Evolutionary conservation across 1,284 basidiomycete genomes (phyloP).

Genomic region (Puccinia hordei): DNA sequence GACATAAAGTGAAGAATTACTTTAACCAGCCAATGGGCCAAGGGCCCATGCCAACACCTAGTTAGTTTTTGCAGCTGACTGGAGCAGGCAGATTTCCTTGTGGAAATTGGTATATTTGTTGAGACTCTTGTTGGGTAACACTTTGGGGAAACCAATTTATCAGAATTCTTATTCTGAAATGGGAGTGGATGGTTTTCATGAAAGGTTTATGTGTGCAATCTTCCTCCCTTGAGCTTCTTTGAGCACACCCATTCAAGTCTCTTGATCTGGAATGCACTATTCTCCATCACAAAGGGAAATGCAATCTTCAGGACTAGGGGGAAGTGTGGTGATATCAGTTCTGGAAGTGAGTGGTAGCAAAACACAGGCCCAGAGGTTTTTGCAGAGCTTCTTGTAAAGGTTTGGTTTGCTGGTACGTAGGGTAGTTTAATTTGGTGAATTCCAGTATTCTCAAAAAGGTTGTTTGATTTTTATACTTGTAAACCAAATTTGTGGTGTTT

Average conservation of each 20-base stretch:
- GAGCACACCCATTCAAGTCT: too few relatives aligned
- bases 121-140: background rate
- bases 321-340: background rate
- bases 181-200: too few relatives aligned
- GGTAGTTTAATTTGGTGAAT: too few relatives aligned
- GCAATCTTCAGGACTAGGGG: background rate
- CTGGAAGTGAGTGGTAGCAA: background rate
- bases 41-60: background rate
- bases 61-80: background rate
- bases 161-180: too few relatives aligned
- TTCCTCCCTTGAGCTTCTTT: too few relatives aligned
- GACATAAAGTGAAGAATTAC: background rate
- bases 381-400: background rate
- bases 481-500: too few relatives aligned
- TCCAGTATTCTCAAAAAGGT: too few relatives aligned
- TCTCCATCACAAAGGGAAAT: background rate
- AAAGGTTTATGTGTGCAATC: slow-evolving; percentile 7
- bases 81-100: background rate
- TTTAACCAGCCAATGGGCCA: background rate
- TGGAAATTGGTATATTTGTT: background rate
- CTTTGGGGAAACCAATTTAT: background rate
- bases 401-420: background rate
- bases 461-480: too few relatives aligned
- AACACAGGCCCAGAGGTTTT: background rate
- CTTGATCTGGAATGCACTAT: background rate